Percentiles rank a stretch among this genome's conserved stretches.
phyloP scores from a whole-genome alignment of 164 flowering plant genomes.

The Nelumbo lutea region DNA sequence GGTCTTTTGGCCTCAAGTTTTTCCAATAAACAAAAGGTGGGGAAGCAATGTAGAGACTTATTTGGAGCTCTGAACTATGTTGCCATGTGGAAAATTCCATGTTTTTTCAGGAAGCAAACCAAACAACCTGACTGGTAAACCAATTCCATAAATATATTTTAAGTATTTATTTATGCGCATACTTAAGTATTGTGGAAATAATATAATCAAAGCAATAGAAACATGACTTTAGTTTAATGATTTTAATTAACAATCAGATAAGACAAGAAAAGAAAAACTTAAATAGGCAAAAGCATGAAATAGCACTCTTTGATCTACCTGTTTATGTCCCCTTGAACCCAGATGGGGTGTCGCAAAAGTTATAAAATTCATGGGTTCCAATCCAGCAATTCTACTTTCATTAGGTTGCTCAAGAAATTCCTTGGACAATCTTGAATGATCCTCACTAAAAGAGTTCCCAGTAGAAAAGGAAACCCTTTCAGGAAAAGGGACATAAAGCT shows the following conservation, averaged over 20 bases:
- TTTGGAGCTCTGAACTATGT: no score
- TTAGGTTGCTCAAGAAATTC: slow-evolving; percentile 28
- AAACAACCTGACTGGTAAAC: no score
- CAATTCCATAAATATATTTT: no score
- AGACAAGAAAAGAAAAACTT: background rate
- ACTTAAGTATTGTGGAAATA: no score
- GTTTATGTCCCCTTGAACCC: slow-evolving; percentile 85
- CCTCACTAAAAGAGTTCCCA: slow-evolving; percentile 19
- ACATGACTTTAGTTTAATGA: no score
- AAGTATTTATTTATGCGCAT: no score
- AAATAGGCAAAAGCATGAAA: background rate
- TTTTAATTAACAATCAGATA: background rate
- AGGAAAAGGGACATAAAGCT: slow-evolving; percentile 40
- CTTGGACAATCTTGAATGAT: slow-evolving; percentile 12
- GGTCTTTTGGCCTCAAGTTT: no score
- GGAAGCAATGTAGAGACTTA: no score
- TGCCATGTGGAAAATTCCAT: no score
- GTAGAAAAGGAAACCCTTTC: slow-evolving; percentile 13
- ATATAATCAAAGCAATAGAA: no score
- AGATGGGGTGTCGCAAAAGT: slow-evolving; percentile 97
- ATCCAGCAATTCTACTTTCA: slow-evolving; percentile 68
- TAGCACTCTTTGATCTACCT: slow-evolving; percentile 40
- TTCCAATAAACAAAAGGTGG: no score
- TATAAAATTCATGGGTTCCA: slow-evolving; percentile 88
- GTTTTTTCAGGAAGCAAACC: no score